Evolutionary conservation across 2,329 filamentous ascomycete species (phyloP), one percentile per base, ranked within the genome.

Genomic region (Penicillium sp.): DNA sequence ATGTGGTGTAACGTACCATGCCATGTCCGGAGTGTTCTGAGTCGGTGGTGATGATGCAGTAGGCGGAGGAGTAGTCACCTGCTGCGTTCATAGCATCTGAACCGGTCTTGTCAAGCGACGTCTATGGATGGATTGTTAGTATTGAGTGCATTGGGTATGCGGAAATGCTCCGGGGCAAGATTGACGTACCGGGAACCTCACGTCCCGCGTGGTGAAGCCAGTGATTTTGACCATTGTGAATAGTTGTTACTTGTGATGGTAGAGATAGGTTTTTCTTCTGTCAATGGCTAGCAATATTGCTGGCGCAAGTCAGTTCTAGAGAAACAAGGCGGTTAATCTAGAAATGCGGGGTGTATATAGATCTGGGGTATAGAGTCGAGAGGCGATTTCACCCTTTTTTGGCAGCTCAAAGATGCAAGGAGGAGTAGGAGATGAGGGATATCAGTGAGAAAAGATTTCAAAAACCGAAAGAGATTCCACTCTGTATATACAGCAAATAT

Each of bases 81-180:
- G 92, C 91, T 3, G 90, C 89, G 72, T 97, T 96, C 92, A 96
- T 97, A 70, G 91, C 92, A 84, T 97, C 92, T 9, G 91, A 95
- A 68, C 92, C 92, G n/a, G 91, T 96, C 79, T 93, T 94, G 78
- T 96, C 91, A 60, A 97, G 86, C 40, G 92, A 96, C n/a, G 92
- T 97, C 75, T 84, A 60, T 25, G 33, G 39, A 25, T 16, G 7
- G n/a, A 50, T 48, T 50, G 50, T 55, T 33, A 61, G 25, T 45
- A 41, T 43, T 23, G 21, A 3, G n/a, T 25, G 15, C 21, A 16
- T 27, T 23, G 23, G 11, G 31, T 27, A 53, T 43, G 16, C n/a
- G n/a, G 31, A 31, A 50, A 8, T 52, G 27, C 8, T 13, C 25
- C 3, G 21, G 52, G 13, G 33, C 2, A 46, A 29, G 29, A 55